Percentiles rank a stretch among this genome's conserved stretches.
Evolutionary conservation across 192 early-diverging fungal species (phyloP).

Genomic region (Coemansia sp.): DNA sequence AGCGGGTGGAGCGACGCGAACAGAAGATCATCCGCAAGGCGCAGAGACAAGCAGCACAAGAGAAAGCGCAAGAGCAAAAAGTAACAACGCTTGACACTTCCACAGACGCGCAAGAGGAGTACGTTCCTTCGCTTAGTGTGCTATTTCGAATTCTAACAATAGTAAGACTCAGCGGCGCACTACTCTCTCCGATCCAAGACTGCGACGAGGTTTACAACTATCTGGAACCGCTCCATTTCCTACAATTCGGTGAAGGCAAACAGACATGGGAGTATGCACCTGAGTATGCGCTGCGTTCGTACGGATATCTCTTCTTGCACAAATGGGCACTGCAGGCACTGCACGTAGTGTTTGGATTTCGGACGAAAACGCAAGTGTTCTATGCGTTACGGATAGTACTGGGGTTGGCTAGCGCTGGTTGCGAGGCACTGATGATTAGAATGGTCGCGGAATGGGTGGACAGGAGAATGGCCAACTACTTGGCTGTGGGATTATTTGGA

Average conservation of each 20-base stretch:
- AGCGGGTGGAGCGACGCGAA: slow-evolving; percentile 9
- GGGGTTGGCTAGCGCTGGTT: slow-evolving; percentile 60
- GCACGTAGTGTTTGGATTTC: slow-evolving; percentile 42
- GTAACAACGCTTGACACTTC: neutral
- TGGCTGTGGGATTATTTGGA: slow-evolving; percentile 60
- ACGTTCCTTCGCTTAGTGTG: slow-evolving; percentile 25
- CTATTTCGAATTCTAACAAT: slow-evolving; percentile 28
- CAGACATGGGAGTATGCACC: slow-evolving; percentile 98
- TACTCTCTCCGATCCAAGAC: slow-evolving; percentile 44
- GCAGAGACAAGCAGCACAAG: neutral
- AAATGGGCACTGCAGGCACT: slow-evolving; percentile 49
- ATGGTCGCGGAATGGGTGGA: slow-evolving; percentile 62
- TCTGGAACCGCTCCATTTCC: slow-evolving; percentile 92
- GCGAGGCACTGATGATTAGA: slow-evolving; percentile 71
- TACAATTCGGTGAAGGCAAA: slow-evolving; percentile 78
- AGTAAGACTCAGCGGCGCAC: slow-evolving; percentile 27
- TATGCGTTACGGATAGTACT: slow-evolving; percentile 67
- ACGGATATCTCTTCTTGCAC: slow-evolving; percentile 71
- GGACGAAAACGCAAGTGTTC: slow-evolving; percentile 61
- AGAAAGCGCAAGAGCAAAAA: neutral
- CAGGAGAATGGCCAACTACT: slow-evolving; percentile 65
- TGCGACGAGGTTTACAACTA: slow-evolving; percentile 87
- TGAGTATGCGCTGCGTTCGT: slow-evolving; percentile 84
- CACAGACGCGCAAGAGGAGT: neutral
- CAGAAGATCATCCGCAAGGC: slow-evolving; percentile 9